Evolutionary conservation across 1,284 basidiomycete genomes (phyloP).

Genomic region (Cryptococcus hybrid): DNA sequence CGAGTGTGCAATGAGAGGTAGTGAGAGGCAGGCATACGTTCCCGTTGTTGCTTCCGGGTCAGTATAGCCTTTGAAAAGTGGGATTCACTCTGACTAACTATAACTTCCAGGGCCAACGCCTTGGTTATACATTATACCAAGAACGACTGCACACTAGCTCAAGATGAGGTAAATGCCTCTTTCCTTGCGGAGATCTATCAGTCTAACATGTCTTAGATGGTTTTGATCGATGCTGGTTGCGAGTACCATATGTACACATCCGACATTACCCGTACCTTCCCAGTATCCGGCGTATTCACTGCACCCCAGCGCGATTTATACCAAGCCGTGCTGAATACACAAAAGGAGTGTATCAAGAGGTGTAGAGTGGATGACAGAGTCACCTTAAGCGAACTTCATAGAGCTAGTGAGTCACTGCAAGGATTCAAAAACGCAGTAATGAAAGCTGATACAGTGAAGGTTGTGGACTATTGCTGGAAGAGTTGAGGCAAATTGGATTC

Average conservation of each 20-base stretch:
- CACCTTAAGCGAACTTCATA: constrained; percentile 75
- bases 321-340: constrained; percentile 57
- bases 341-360: constrained; percentile 53
- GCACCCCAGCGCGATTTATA: constrained; percentile 84
- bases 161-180: constrained; percentile 58
- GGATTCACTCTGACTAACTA: not conserved
- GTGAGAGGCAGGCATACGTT: constrained; percentile 84
- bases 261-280: constrained; percentile 94
- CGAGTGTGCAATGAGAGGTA: constrained; percentile 69
- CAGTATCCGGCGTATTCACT: constrained; percentile 76
- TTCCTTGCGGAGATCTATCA: not conserved
- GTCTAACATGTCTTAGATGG: constrained; percentile 50
- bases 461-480: constrained; percentile 65
- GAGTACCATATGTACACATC: constrained; percentile 91
- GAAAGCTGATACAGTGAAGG: constrained; percentile 38
- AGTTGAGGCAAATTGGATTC: constrained; percentile 82
- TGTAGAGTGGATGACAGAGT: constrained; percentile 57
- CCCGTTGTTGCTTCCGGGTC: constrained; percentile 92
- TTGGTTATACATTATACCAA: constrained; percentile 89
- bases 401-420: constrained; percentile 54
- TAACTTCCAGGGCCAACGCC: constrained; percentile 64
- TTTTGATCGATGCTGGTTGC: constrained; percentile 86
- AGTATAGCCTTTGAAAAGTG: constrained; percentile 26
- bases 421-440: not conserved
- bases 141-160: constrained; percentile 72